phyloP scores from a whole-genome alignment of 1,284 basidiomycete genomes.

The Pyrrhoderma noxium region DNA sequence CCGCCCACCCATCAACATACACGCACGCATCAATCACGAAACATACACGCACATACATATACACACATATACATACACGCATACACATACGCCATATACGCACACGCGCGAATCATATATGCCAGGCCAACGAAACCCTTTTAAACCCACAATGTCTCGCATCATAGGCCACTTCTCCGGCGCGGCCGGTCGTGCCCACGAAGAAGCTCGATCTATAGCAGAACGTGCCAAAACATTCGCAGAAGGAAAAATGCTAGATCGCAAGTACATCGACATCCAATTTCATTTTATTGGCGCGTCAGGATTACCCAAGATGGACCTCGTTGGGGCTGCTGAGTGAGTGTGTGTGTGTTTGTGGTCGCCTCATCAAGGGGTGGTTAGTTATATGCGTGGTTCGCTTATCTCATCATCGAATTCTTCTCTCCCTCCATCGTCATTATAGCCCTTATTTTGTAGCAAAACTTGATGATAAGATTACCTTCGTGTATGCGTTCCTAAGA shows the following conservation, averaged over 20 bases:
- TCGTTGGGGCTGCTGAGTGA: slow-evolving; percentile 52
- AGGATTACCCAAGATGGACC: slow-evolving; percentile 60
- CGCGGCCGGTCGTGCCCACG: slow-evolving; percentile 26
- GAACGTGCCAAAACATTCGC: slow-evolving; percentile 28
- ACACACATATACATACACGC: too few relatives aligned
- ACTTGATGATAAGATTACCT: slow-evolving; percentile 52
- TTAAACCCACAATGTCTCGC: slow-evolving; percentile 25
- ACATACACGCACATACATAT: too few relatives aligned
- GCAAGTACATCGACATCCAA: slow-evolving; percentile 26
- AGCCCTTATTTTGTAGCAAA: slow-evolving; percentile 62
- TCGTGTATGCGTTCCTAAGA: too few relatives aligned
- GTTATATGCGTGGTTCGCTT: too few relatives aligned
- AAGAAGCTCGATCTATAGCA: slow-evolving; percentile 26
- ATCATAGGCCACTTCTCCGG: slow-evolving; percentile 31
- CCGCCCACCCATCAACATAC: too few relatives aligned
- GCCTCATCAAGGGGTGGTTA: too few relatives aligned
- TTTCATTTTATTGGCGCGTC: slow-evolving; percentile 61
- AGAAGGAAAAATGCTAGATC: slow-evolving; percentile 34
- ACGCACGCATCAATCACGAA: too few relatives aligned
- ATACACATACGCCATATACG: too few relatives aligned
- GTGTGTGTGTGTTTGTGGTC: too few relatives aligned
- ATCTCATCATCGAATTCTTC: too few relatives aligned
- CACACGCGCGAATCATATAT: too few relatives aligned
- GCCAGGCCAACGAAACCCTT: slow-evolving; percentile 7
- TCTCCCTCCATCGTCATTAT: too few relatives aligned